Base-by-base conservation (phyloP, 768 basidiomycete species). In the Pholiota microspora region DNA sequence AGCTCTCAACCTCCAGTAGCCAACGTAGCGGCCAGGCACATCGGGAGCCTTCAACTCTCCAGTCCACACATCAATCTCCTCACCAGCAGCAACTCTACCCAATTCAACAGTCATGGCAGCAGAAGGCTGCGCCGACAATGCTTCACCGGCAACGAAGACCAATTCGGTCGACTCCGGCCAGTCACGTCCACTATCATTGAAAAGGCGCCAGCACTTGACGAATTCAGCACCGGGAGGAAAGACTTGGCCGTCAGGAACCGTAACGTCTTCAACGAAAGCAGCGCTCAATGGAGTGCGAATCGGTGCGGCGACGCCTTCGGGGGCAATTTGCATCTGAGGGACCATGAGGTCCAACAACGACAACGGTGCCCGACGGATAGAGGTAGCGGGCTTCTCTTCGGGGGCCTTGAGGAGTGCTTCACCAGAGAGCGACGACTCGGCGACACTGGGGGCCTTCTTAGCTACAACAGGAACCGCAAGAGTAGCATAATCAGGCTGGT, bases 181-280 rank as follows among this genome's bases (percentile, higher is more conserved):
- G 16, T 83, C 77, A 4, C 67, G 51, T 12, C 61, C 63, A 13
- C 90, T 85, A 59, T 79, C 79, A 62, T 94, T 94, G 27, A 75
- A 57, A 75, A 93, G 78, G 53, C 77, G 75, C 92, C 92, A 94
- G 18, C 83, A 83, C 70, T 93, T 94, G 52, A 92, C 80, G 62
- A 94, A 94, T 65, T 89, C 89, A 0, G 89, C 89, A 29, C 92
- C 92, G 6, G 89, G 84, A 27, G 89, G 89, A 64, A 93, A 88
- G 21, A 75, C 69, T 61, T 91, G 88, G 0, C 90, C 91, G 60
- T 88, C 85, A 3, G 80, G 74, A 47, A 90, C 85, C 29, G 88
- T 92, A 35, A 84, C 75, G 64, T 92, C 87, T 31, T 75, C 75
- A 5, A 92, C 56, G 56, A 86, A 86, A 4, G 71, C 71, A 3